Evolutionary conservation across 225 moss, liverwort and hornwort species (phyloP).

Genomic region (Thuidium tamariscinum): DNA sequence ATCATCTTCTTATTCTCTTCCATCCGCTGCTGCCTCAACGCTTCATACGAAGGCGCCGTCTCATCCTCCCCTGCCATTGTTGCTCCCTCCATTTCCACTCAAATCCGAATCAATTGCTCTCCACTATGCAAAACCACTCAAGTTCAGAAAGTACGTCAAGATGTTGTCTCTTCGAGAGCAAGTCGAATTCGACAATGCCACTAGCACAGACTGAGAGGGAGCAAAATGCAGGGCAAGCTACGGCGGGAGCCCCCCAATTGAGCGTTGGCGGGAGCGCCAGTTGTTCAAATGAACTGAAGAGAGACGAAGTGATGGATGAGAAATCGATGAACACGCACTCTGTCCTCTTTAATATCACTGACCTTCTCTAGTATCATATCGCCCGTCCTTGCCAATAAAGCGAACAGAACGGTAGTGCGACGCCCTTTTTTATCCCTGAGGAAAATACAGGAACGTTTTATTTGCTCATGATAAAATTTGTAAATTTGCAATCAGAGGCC

Average conservation of each 20-base stretch:
- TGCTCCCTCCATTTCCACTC: not conserved
- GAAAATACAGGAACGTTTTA: too few relatives aligned
- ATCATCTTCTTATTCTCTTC: conserved; percentile 45
- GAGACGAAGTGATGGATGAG: not conserved
- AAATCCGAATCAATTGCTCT: not conserved
- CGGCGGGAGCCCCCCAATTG: not conserved
- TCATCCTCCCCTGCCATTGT: not conserved
- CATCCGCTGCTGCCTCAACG: conserved; percentile 25
- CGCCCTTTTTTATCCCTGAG: too few relatives aligned
- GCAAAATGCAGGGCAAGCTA: too few relatives aligned
- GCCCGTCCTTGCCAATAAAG: not conserved
- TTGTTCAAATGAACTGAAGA: not conserved
- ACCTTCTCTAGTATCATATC: not conserved
- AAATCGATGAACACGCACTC: not conserved
- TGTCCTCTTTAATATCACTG: not conserved
- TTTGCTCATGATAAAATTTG: too few relatives aligned
- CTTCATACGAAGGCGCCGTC: conserved; percentile 16
- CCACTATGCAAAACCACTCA: not conserved
- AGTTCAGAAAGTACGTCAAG: not conserved
- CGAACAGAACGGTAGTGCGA: not conserved
- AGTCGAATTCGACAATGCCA: not conserved
- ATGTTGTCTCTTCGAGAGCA: accelerated
- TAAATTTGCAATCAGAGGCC: too few relatives aligned
- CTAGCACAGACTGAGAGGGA: not conserved
- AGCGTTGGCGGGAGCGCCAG: not conserved